Evolutionary conservation across 495 filamentous ascomycete species (phyloP), one percentile per base, ranked within the genome.

Genomic region (Aspergillus steynii): DNA sequence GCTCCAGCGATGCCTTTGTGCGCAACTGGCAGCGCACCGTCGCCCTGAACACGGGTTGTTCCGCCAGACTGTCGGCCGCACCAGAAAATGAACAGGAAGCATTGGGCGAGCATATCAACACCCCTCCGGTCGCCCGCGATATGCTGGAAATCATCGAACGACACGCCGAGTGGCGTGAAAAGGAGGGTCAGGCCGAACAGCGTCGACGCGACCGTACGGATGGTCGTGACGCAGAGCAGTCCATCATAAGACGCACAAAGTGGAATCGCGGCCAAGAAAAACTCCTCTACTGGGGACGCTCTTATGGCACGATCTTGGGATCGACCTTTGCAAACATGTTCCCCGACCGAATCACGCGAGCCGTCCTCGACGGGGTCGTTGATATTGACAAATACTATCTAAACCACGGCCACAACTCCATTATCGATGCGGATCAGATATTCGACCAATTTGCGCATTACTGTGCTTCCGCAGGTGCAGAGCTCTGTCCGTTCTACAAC

Each of bases 221-320:
- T 63, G 68, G 80, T 55, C 28, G 61, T 66, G 53, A 77, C 65
- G 42, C 67, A 53, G 20, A 71, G 59, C 70, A 63, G 29, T 45
- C 58, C 0, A 67, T 78, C 28, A n/a, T 64, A 12, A 25, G 53
- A 14, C 68, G 71, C 28, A 77, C 73, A 4, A 53, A 51, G 50
- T 77, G 77, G 72, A 62, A 66, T 5, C 66, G 53, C 0, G 82
- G 77, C 47, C 50, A 66, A 29, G 77, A 81, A 64, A 81, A 79
- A 50, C 71, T 89, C 25, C 77, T 84, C 5, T 88, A 84, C 52
- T 88, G 88, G 77, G 83, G 88, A 9, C 82, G 88, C 15, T 87
- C 84, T n/a, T 90, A 90, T 64, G 88, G 88, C 3, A 88, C 86
- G 1, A 71, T 86, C 4, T 81, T 90, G 4, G 88, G 87, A 0